These are phyloP conservation scores for Paraphaeosphaeria minitans DNA, from an alignment of 2,329 filamentous ascomycete species.

Conservation along the genomic window DNA sequence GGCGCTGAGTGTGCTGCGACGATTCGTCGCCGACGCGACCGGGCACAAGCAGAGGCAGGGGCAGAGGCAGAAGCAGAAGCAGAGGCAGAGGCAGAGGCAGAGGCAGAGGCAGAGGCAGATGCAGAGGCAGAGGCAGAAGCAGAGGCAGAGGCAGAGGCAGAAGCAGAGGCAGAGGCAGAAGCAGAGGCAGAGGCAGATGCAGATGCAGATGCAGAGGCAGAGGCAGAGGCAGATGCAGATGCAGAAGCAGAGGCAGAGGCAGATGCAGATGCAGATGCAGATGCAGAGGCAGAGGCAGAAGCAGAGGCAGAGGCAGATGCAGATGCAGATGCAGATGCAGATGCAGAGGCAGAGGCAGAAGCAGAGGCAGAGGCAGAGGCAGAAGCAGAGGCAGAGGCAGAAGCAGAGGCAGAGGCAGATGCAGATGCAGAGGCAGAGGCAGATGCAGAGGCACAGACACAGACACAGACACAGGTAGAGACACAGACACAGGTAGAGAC, in stretches of 20 bases:
- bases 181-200: too few relatives aligned
- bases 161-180: slow-evolving; percentile 8
- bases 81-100: neutral
- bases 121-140: neutral
- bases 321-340: slow-evolving; percentile 25
- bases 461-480: slow-evolving; percentile 23
- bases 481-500: too few relatives aligned
- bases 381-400: slow-evolving; percentile 14
- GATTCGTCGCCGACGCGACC: slow-evolving; percentile 3
- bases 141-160: neutral
- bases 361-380: too few relatives aligned
- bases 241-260: slow-evolving; percentile 16
- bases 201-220: slow-evolving; percentile 19
- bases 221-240: too few relatives aligned
- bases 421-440: slow-evolving; percentile 14
- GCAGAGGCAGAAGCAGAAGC: slow-evolving; percentile 7
- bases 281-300: too few relatives aligned
- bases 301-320: too few relatives aligned
- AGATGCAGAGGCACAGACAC: too few relatives aligned
- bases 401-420: too few relatives aligned
- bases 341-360: too few relatives aligned
- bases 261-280: too few relatives aligned
- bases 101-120: slow-evolving; percentile 5
- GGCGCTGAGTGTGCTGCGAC: slow-evolving; percentile 6
- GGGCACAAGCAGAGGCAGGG: too few relatives aligned